These are phyloP conservation scores for Saraca asoca DNA, from an alignment of 331 rosid genomes.

Conservation along the genomic window DNA sequence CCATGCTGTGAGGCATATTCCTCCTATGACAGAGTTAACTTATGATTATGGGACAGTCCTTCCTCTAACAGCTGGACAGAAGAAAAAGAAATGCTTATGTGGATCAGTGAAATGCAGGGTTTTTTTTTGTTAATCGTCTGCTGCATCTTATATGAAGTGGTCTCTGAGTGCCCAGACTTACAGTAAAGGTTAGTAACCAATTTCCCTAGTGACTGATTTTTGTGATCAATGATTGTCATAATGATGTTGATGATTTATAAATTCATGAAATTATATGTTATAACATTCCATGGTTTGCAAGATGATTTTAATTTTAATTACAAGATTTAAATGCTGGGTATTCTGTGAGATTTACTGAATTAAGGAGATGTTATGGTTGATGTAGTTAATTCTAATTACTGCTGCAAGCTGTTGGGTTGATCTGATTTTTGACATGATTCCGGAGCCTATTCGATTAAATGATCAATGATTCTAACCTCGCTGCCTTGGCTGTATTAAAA, in stretches of 20 bases:
- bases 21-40: conserved; percentile 89
- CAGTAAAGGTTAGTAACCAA: conserved; percentile 35
- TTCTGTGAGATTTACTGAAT: background rate
- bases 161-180: conserved; percentile 15
- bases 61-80: conserved; percentile 58
- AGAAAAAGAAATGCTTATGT: conserved; percentile 84
- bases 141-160: conserved; percentile 19
- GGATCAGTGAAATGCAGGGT: conserved; percentile 74
- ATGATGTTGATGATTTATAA: background rate
- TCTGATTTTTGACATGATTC: too few species aligned
- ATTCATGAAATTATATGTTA: background rate
- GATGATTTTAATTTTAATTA: background rate
- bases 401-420: too few species aligned
- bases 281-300: background rate
- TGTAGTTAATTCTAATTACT: background rate
- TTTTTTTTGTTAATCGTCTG: conserved; percentile 52
- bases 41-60: conserved; percentile 78
- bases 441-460: too few species aligned
- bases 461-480: too few species aligned
- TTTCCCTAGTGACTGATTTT: conserved; percentile 11
- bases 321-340: background rate
- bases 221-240: conserved; percentile 1
- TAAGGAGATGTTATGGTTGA: too few species aligned
- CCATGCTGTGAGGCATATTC: conserved; percentile 68
- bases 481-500: too few species aligned